These are phyloP conservation scores for Exophiala mesophila DNA, from an alignment of 2,329 filamentous ascomycete species.

Conservation along the genomic window DNA sequence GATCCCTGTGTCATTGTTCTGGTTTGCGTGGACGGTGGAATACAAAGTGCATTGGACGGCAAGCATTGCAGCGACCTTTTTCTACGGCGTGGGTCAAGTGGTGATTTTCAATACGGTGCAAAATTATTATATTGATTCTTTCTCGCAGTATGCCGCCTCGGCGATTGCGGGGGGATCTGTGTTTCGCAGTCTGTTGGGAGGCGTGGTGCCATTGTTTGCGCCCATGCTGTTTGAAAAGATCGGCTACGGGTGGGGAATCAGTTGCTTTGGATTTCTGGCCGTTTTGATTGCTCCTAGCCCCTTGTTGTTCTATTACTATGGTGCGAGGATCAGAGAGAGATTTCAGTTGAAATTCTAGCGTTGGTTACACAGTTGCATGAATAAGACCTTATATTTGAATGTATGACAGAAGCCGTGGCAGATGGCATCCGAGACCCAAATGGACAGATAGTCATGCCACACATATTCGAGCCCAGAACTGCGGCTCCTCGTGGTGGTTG, in stretches of 20 bases:
- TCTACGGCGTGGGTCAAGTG: constrained; percentile 50
- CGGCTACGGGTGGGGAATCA: constrained; percentile 40
- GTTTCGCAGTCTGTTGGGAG: constrained; percentile 42
- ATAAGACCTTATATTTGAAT: no score
- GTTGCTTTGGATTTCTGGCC: constrained; percentile 43
- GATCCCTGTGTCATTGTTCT: constrained; percentile 43
- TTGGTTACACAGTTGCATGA: no score
- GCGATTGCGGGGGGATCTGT: constrained; percentile 46
- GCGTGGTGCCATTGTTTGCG: constrained; percentile 47
- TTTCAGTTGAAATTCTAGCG: constrained; percentile 29
- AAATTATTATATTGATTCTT: constrained; percentile 41
- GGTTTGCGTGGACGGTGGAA: constrained; percentile 48
- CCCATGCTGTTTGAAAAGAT: constrained; percentile 36
- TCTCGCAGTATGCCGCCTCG: constrained; percentile 44
- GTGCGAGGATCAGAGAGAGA: constrained; percentile 42
- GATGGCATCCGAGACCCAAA: no score
- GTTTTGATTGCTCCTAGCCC: constrained; percentile 47
- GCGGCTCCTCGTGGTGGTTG: no score
- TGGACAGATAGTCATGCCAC: no score
- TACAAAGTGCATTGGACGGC: constrained; percentile 41
- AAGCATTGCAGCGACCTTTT: constrained; percentile 39
- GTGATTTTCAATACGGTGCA: constrained; percentile 51
- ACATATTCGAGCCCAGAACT: no score
- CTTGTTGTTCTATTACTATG: constrained; percentile 46
- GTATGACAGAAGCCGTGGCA: no score